A percentile compares a stretch with the other conserved stretches of the same genome.
Conservation (phyloP, 352 stramenopile genomes). For the Globisporangium cederbergense region DNA sequence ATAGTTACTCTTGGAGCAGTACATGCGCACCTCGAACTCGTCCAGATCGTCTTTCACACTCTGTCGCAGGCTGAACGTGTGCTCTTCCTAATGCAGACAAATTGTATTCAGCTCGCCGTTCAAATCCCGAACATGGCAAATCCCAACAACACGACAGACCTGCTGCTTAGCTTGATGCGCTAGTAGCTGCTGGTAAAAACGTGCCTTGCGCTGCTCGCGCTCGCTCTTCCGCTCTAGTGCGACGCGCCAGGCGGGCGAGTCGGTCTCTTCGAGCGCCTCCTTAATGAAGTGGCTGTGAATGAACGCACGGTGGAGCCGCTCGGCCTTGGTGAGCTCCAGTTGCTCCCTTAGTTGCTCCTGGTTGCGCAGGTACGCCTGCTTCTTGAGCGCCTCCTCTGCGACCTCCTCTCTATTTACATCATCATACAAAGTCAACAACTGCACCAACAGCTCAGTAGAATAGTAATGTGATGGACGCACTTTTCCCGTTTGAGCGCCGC, state of each 20-base stretch:
- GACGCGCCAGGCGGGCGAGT: slow-evolving; percentile 60
- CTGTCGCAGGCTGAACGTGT: slow-evolving; percentile 50
- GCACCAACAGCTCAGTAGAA: no score
- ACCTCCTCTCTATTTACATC: slow-evolving; percentile 32
- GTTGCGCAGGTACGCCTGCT: slow-evolving; percentile 23
- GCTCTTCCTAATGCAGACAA: slow-evolving; percentile 28
- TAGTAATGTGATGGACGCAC: slow-evolving; percentile 19
- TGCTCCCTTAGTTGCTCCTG: slow-evolving; percentile 33
- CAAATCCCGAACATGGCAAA: background rate
- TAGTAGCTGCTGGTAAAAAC: slow-evolving; percentile 56
- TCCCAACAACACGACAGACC: slow-evolving; percentile 12
- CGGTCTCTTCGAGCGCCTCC: slow-evolving; percentile 61
- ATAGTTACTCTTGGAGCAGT: background rate
- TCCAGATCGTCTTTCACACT: slow-evolving; percentile 49
- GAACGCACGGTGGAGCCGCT: slow-evolving; percentile 64
- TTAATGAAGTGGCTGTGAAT: slow-evolving; percentile 76
- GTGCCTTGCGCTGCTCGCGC: slow-evolving; percentile 48
- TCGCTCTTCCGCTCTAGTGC: slow-evolving; percentile 58
- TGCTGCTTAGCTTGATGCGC: slow-evolving; percentile 37
- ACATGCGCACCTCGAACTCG: slow-evolving; percentile 45
- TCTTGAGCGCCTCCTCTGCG: slow-evolving; percentile 27
- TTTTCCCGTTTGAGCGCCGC: slow-evolving; percentile 45
- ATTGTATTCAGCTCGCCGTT: background rate
- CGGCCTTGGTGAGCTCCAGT: slow-evolving; percentile 57
- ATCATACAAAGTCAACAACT: no score